Conservation (phyloP, 1,284 basidiomycete genomes). For the Sanghuangporus baumii region DNA sequence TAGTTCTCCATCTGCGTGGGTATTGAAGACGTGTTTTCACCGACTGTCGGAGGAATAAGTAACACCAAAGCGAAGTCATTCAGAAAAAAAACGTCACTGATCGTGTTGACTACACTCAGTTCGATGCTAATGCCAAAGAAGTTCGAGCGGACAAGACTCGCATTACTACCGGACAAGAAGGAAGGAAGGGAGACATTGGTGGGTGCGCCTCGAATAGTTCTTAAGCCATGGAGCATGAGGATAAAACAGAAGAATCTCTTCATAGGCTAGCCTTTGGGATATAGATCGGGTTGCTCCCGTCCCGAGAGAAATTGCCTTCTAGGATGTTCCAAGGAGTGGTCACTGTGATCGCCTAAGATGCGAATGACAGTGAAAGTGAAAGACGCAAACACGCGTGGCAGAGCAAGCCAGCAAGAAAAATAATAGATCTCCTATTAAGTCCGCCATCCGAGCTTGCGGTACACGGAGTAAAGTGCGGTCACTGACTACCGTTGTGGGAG, state of each 20-base stretch:
- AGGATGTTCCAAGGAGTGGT: too few species aligned
- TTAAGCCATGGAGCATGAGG: too few species aligned
- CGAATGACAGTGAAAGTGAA: too few species aligned
- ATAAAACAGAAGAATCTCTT: background rate
- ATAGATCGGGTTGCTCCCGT: background rate
- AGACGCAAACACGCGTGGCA: too few species aligned
- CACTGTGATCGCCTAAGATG: too few species aligned
- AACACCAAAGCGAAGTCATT: background rate
- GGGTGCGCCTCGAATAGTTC: background rate
- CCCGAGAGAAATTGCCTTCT: too few species aligned
- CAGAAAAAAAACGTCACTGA: conserved; percentile 26
- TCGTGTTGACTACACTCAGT: conserved; percentile 35
- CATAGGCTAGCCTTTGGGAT: background rate
- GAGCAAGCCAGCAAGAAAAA: too few species aligned
- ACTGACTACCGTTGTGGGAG: background rate
- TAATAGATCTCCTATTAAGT: too few species aligned
- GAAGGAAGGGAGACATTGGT: conserved; percentile 3
- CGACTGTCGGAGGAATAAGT: conserved; percentile 27
- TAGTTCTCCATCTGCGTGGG: conserved; percentile 34
- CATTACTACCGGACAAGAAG: conserved; percentile 17
- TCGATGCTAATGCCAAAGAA: conserved; percentile 40
- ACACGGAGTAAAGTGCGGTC: too few species aligned
- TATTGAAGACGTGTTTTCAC: conserved; percentile 34
- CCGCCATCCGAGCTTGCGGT: too few species aligned
- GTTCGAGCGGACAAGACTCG: conserved; percentile 30